Evolutionary conservation across 306 rosid genomes (phyloP).

Genomic region (Boehmeria nivea): DNA sequence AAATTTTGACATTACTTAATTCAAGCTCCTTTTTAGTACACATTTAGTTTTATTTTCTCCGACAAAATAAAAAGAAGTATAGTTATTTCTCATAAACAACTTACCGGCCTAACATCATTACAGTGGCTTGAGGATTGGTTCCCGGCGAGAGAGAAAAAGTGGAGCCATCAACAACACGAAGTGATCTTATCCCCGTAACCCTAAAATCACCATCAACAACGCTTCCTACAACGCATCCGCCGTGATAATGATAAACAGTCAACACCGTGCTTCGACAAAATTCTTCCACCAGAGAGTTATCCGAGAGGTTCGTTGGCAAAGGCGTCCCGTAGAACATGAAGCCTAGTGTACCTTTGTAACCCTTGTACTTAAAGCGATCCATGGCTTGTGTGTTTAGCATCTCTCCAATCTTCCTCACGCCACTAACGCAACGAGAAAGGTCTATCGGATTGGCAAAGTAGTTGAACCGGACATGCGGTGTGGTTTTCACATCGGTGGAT

Average conservation of each 20-base stretch:
- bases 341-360: background rate
- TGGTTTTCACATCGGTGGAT: background rate
- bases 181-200: conserved; percentile 5
- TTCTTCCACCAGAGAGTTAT: background rate
- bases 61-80: too few species aligned
- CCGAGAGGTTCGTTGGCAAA: conserved; percentile 5
- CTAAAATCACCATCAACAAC: conserved; percentile 24
- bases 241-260: conserved; percentile 26
- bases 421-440: conserved; percentile 8
- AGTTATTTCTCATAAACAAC: too few species aligned
- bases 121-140: conserved; percentile 26
- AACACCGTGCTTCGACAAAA: conserved; percentile 11
- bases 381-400: background rate
- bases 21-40: too few species aligned
- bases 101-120: conserved; percentile 28
- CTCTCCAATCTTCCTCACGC: background rate
- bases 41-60: too few species aligned
- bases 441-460: conserved; percentile 8
- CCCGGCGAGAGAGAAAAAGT: conserved; percentile 17
- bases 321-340: conserved; percentile 4
- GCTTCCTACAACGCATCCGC: conserved; percentile 22
- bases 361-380: background rate
- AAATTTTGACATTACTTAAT: too few species aligned
- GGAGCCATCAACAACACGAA: conserved; percentile 26
- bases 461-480: conserved; percentile 12